Evolutionary conservation across 2,329 filamentous ascomycete species (phyloP).

Genomic region (Chlorencoelia australis): DNA sequence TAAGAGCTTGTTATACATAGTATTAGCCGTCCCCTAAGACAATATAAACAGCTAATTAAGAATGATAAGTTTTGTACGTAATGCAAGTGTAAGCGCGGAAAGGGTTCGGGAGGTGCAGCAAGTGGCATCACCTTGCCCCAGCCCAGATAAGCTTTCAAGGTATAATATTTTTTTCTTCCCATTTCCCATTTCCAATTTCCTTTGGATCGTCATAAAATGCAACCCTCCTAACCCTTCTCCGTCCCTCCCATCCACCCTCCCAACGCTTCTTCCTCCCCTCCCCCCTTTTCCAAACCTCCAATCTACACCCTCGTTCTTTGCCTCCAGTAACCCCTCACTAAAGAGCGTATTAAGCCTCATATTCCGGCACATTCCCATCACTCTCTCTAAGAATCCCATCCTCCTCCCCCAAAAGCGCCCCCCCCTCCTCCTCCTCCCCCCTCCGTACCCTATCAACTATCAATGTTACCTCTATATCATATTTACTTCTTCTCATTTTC

Average conservation of each 20-base stretch:
- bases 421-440: slow-evolving; percentile 1
- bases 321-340: not conserved
- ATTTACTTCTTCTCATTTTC: not conserved
- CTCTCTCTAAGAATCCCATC: slow-evolving; percentile 7
- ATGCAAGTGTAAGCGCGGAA: too few relatives aligned
- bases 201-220: not conserved
- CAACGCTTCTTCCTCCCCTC: not conserved
- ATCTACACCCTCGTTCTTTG: too few relatives aligned
- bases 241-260: not conserved
- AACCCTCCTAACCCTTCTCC: not conserved
- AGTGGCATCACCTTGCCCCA: too few relatives aligned
- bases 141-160: too few relatives aligned
- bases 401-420: not conserved
- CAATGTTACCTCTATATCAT: not conserved
- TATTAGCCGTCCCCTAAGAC: too few relatives aligned
- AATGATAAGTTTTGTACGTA: too few relatives aligned
- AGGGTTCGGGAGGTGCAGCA: too few relatives aligned
- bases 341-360: not conserved
- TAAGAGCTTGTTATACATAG: too few relatives aligned
- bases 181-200: not conserved
- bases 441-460: not conserved
- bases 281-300: too few relatives aligned
- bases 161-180: not conserved
- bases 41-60: too few relatives aligned
- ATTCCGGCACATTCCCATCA: slow-evolving; percentile 5